A percentile compares a stretch with the other conserved stretches of the same genome.
phyloP scores from a whole-genome alignment of 2,329 filamentous ascomycete species.

The Didymella glomerata region DNA sequence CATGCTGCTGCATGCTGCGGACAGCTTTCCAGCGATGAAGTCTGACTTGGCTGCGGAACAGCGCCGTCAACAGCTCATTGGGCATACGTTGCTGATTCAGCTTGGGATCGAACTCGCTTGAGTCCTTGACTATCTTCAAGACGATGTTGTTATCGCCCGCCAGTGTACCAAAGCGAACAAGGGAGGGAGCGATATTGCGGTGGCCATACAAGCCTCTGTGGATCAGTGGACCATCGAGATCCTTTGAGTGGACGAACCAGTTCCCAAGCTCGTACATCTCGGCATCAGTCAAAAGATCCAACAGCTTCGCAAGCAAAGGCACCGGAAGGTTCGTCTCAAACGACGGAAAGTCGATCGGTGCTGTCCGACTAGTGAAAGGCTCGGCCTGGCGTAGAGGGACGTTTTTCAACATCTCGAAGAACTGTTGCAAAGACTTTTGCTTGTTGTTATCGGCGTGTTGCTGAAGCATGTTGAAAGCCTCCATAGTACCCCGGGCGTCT shows the following conservation, averaged over 20 bases:
- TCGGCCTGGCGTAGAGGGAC: constrained; percentile 29
- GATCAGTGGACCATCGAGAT: constrained; percentile 65
- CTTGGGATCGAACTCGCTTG: constrained; percentile 29
- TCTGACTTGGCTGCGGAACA: constrained; percentile 56
- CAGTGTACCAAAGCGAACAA: constrained; percentile 64
- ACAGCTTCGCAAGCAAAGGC: constrained; percentile 58
- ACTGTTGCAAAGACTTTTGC: constrained; percentile 52
- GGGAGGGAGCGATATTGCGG: constrained; percentile 59
- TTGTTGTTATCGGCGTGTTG: constrained; percentile 56
- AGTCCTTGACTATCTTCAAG: constrained; percentile 41
- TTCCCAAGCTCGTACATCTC: constrained; percentile 60
- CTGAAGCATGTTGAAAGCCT: constrained; percentile 51
- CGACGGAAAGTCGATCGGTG: constrained; percentile 55
- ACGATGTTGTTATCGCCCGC: constrained; percentile 56
- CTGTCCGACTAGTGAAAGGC: constrained; percentile 37
- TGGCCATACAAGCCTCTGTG: constrained; percentile 55
- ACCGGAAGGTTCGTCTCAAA: constrained; percentile 58
- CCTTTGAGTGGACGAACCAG: constrained; percentile 62
- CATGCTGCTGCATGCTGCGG: constrained; percentile 48
- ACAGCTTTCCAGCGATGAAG: constrained; percentile 54
- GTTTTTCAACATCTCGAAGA: constrained; percentile 49
- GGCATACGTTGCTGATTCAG: constrained; percentile 41
- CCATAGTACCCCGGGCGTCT: constrained; percentile 51
- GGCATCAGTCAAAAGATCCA: constrained; percentile 60
- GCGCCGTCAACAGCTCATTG: constrained; percentile 47